Evolutionary conservation across 1,284 basidiomycete genomes (phyloP), one percentile per base, ranked within the genome.

Genomic region (Cutaneotrichosporon daszewskae): DNA sequence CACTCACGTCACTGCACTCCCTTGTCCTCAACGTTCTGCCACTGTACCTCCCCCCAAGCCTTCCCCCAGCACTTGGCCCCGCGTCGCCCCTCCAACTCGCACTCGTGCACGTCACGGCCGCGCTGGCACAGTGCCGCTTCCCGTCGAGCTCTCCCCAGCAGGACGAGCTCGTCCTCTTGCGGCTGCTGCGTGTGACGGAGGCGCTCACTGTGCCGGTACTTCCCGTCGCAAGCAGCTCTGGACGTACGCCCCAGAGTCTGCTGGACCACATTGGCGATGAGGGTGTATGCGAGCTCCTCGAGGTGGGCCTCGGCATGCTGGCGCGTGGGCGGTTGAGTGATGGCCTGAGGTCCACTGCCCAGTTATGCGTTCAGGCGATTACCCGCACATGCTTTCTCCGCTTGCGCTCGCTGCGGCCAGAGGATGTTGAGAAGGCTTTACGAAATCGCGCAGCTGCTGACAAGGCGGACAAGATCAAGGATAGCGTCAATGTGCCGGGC

Each of bases 241-340:
- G 38, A 3, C 37, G 35, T 20, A 24, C 19, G n/a, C 47, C 47
- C 18, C 67, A 39, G 77, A 56, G 47, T 38, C 53, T 66, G 34
- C 44, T 68, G 9, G 64, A 68, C 18, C 75, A 77, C 11, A 76
- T 96, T 29, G 86, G 87, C 28, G 94, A 99, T 61, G 82, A 95
- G 48, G 87, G 91, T 66, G 85, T 98, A 17, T 98, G 95, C 68
- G 94, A 97, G 72, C 91, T 98, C 82, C 76, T 99, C 62, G 95
- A 99, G 73, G 96, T 94, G 5, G 92, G 95, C 1, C 73, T 99
- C 53, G 95, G 90, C 26, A 97, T 95, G 59, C 91, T 91, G 56
- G 97, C 94, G 69, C 89, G 97, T 66, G 95, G 94, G 77, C 78
- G 95, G 32, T 76, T 97, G 5, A 89, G 87, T 59, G 92, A 69